Conservation (phyloP, 1,139 yeast genomes). For the Blastobotrys petasosporus region DNA sequence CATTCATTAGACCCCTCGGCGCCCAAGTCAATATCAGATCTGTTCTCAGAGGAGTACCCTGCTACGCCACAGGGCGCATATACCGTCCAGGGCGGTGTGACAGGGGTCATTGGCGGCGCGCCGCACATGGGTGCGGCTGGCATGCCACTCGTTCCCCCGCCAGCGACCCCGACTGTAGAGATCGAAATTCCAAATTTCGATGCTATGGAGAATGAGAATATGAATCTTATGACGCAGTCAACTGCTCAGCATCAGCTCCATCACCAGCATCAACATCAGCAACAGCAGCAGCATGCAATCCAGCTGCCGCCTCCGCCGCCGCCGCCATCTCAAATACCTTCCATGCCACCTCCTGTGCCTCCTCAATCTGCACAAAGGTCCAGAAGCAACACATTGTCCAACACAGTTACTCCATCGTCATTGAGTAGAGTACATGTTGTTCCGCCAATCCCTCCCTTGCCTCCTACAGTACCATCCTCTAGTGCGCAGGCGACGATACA, state of each 20-base stretch:
- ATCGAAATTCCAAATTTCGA: constrained; percentile 52
- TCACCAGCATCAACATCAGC: constrained; percentile 1
- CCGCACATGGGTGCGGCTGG: constrained; percentile 31
- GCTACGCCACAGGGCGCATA: too few species aligned
- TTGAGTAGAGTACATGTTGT: constrained; percentile 5
- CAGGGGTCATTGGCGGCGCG: too few species aligned
- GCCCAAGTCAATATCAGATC: too few species aligned
- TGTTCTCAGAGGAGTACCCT: too few species aligned
- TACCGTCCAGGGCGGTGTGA: too few species aligned
- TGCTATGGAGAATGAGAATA: constrained; percentile 32
- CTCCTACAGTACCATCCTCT: constrained; percentile 3
- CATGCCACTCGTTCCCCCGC: constrained; percentile 57
- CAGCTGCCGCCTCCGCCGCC: constrained; percentile 7
- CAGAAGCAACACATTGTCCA: constrained; percentile 14
- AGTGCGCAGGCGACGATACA: background rate
- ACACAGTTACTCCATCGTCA: constrained; percentile 7
- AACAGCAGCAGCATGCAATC: background rate
- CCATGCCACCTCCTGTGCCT: constrained; percentile 10
- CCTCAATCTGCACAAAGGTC: constrained; percentile 18
- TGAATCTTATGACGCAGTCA: background rate
- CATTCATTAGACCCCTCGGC: too few species aligned
- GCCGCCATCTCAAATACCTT: background rate
- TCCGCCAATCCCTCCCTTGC: constrained; percentile 13
- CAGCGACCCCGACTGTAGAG: constrained; percentile 47
- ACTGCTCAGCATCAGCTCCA: constrained; percentile 1